Conservation (phyloP, 495 filamentous ascomycete species). For the Annulohypoxylon stygium region DNA sequence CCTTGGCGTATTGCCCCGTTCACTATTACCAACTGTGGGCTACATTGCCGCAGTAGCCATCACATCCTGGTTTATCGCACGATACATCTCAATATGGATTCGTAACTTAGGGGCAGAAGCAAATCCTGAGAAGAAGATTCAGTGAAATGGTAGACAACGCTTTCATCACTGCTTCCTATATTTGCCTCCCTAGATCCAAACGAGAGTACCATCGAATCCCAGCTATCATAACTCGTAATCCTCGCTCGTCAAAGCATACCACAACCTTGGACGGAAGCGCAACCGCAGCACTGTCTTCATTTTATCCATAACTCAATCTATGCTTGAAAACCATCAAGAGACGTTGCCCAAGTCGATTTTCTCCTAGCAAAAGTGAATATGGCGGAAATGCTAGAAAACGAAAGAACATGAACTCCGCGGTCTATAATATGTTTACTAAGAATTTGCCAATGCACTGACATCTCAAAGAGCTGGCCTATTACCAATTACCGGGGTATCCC, state of each 20-base stretch:
- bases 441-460: conserved; percentile 26
- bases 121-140: conserved; percentile 50
- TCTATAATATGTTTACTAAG: conserved; percentile 45
- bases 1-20: conserved; percentile 76
- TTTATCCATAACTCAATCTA: conserved; percentile 20
- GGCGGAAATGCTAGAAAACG: conserved; percentile 35
- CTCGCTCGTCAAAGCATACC: conserved; percentile 11
- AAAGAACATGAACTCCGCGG: conserved; percentile 29
- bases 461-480: conserved; percentile 4
- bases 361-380: conserved; percentile 17
- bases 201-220: conserved; percentile 39
- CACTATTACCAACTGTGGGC: conserved; percentile 73
- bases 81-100: conserved; percentile 55
- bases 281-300: conserved; percentile 18
- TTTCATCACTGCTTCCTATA: conserved; percentile 37
- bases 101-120: conserved; percentile 40
- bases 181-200: conserved; percentile 46
- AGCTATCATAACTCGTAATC: conserved; percentile 45
- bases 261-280: conserved; percentile 3
- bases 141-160: conserved; percentile 49
- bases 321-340: conserved; percentile 13
- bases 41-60: conserved; percentile 71
- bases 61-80: conserved; percentile 62
- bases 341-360: conserved; percentile 26
- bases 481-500: conserved; percentile 52